These are phyloP conservation scores for Chlamydomonas reinhardtii DNA, from an alignment of 163 green algal species.

Conservation along the genomic window DNA sequence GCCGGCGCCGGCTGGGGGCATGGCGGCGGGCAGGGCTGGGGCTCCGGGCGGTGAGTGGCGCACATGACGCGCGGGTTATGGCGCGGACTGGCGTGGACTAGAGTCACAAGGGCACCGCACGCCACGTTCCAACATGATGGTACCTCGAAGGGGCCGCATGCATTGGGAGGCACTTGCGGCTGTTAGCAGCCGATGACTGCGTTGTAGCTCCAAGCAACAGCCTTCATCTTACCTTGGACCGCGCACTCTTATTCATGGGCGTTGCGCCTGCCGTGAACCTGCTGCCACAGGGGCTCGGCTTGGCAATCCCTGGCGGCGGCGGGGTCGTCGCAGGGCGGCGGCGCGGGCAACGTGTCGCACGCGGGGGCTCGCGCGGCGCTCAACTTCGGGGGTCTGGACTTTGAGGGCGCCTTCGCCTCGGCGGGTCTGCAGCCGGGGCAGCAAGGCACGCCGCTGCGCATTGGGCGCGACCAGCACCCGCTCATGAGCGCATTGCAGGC, in stretches of 20 bases:
- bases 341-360: not conserved
- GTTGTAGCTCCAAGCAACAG: too few species aligned
- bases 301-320: conserved; percentile 15
- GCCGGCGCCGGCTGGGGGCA: not conserved
- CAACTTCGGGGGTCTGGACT: conserved; percentile 41
- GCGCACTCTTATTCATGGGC: too few species aligned
- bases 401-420: conserved; percentile 42
- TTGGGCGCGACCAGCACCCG: conserved; percentile 67
- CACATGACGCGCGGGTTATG: too few species aligned
- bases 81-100: too few species aligned
- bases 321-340: not conserved
- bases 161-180: too few species aligned
- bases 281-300: not conserved
- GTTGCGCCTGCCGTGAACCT: too few species aligned
- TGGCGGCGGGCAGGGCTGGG: conserved; percentile 1
- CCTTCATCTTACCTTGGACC: too few species aligned
- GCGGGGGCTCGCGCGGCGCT: conserved; percentile 30
- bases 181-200: too few species aligned
- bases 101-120: too few species aligned
- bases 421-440: conserved; percentile 67
- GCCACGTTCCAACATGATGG: too few species aligned
- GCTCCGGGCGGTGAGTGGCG: conserved; percentile 6
- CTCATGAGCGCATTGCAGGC: conserved; percentile 17
- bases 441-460: conserved; percentile 61
- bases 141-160: too few species aligned